Evolutionary conservation across 768 basidiomycete genomes (phyloP), one percentile per base, ranked within the genome.

Genomic region (Rhodosporidiobolus odoratus): DNA sequence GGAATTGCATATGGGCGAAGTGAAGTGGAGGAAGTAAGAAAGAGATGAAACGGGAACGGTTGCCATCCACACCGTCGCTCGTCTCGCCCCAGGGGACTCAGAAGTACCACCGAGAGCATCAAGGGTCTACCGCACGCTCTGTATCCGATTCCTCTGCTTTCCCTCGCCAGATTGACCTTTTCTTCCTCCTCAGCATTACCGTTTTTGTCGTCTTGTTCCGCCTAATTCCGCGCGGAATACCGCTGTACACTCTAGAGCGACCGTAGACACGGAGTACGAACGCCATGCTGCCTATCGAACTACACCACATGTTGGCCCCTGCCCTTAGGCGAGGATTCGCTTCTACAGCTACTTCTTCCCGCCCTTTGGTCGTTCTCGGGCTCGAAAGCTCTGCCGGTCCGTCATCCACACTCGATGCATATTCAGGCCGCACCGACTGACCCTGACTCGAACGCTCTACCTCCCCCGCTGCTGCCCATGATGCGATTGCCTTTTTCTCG

Each of bases 321-420:
- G 0, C 38, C 1, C 0, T 0, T 21, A 48, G 38, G 0, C 58
- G 59, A 34, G 30, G 32, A 0, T 17, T 59, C 9, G 52, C 43
- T 8, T 61, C 60, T 21, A 52, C 64, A 0, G 16, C 23, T 1
- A 17, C 40, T 10, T 7, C 41, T 32, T 16, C n/a, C 0, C 61
- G 43, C 2, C 72, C 68, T 10, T 61, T 66, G 17, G 41, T 69
- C 56, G 62, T 77, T 27, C 67, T 77, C 35, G 76, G 69, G 0
- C 68, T 77, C 30, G 76, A 77, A 37, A 73, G 73, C 13, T 71
- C 69, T 0, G 77, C 69, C 52, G 69, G 69, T 47, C 27, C 37
- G 38, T 21, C 12, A 12, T 21, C 25, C 19, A 5, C n/a, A 0
- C 50, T 25, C 15, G 0, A 8, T 27, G 8, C 40, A 2, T n/a